Base-by-base conservation (phyloP, 1,284 basidiomycete species). In the Laetiporus sulphureus region DNA sequence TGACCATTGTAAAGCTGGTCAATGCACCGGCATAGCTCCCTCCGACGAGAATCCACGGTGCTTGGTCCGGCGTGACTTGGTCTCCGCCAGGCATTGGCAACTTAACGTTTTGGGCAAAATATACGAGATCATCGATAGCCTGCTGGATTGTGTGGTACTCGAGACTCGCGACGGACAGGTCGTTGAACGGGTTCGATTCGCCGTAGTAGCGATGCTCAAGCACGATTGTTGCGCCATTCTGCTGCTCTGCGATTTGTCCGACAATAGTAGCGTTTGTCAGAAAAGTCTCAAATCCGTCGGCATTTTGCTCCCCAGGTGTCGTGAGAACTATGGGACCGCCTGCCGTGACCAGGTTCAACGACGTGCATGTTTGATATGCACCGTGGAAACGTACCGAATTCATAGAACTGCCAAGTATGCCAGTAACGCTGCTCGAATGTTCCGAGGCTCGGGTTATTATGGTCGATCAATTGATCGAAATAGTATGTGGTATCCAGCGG, bases 381-480 rank as follows among this genome's bases (percentile, higher is more conserved):
- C 7, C 12, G 10, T 13, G 20, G 32, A 15, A 16, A 44, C 23
- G 24, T 21, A 76, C 77, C 77, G 34, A 60, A 46, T 53, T 77
- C 65, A 51, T 82, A 83, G 52, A 67, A 79, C 54, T 82, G 74
- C 57, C 66, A 78, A 29, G 75, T 73, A 49, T 73, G 69, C 78
- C 36, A 38, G 10, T 38, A 38, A 5, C 39, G 39, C 59, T 87
- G 84, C 57, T 78, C 68, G 61, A 87, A 87, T 5, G 81, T 87
- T n/a, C 83, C 83, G 11, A 75, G 62, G 13, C 64, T 64, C 4
- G 80, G 77, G 42, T 82, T 70, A 44, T 65, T 75, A 59, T 86
- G 84, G 60, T 87, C 82, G 41, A 85, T 80, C 43, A 84, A 63
- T 55, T 85, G 83, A 51, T 77, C 76, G 50, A 86, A 87, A 49